A percentile compares a stretch with the other conserved stretches of the same genome.
Conservation (phyloP, 345 rosid species). For the Lepidium sativum region DNA sequence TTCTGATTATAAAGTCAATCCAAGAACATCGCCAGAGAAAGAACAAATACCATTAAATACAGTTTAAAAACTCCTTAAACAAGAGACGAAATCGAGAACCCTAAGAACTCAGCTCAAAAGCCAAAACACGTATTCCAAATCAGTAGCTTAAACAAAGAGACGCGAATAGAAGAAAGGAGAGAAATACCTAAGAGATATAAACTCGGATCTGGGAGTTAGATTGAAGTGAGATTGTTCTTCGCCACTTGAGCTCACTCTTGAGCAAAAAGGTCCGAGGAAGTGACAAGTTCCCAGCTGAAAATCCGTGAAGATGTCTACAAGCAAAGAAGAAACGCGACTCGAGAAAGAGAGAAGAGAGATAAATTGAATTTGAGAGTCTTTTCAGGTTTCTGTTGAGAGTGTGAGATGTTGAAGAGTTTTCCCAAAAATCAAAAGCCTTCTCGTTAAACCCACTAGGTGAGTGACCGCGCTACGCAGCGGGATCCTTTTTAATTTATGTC, state of each 20-base stretch:
- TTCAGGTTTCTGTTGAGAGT: slow-evolving; percentile 18
- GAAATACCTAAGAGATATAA: slow-evolving; percentile 1
- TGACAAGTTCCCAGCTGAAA: background rate
- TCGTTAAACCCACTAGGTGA: slow-evolving; percentile 5
- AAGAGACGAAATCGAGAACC: slow-evolving; percentile 10
- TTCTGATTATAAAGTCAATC: slow-evolving; percentile 11
- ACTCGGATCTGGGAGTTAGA: slow-evolving; percentile 26
- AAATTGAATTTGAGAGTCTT: background rate
- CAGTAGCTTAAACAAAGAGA: background rate
- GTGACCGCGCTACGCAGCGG: too few relatives aligned
- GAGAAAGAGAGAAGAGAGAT: slow-evolving; percentile 2
- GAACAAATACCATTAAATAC: too few relatives aligned
- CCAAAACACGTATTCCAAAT: too few relatives aligned
- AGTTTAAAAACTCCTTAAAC: too few relatives aligned
- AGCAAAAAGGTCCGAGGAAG: background rate
- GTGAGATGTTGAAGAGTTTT: slow-evolving; percentile 22
- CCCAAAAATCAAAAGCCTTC: background rate
- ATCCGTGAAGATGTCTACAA: background rate
- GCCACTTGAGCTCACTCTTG: background rate
- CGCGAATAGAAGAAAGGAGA: background rate
- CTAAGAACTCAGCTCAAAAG: background rate
- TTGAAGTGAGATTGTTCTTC: background rate
- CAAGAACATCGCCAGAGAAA: too few relatives aligned
- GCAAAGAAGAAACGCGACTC: slow-evolving; percentile 11
- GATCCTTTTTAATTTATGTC: too few relatives aligned